Percentiles rank a stretch among this genome's conserved stretches.
These are phyloP conservation scores for Sporothrix mexicana DNA, from an alignment of 2,329 filamentous ascomycete genomes.

Conservation along the genomic window DNA sequence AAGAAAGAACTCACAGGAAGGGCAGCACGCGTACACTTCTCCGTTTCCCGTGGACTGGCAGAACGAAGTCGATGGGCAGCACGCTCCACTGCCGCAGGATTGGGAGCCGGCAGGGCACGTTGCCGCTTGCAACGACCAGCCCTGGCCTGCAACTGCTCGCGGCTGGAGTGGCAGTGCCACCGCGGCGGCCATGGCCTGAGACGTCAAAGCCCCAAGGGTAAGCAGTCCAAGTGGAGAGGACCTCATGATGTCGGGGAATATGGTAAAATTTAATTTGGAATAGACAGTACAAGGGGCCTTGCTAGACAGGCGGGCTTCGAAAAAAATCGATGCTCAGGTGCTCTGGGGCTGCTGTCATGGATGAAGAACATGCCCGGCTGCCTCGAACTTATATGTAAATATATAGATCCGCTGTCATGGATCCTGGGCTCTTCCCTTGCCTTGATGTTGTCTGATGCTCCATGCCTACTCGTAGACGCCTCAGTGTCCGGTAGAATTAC, in stretches of 20 bases:
- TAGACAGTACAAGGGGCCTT: not conserved
- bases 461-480: not conserved
- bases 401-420: not conserved
- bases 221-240: not conserved
- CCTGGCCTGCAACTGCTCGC: conserved; percentile 9
- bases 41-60: conserved; percentile 12
- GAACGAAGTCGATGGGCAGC: conserved; percentile 14
- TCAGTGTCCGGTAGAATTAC: not conserved
- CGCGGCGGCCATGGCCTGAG: not conserved
- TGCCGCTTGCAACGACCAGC: conserved; percentile 10
- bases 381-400: not conserved
- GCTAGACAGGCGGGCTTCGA: not conserved
- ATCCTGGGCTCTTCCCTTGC: not conserved
- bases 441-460: not conserved
- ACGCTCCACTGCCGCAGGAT: conserved; percentile 7
- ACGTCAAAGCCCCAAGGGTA: not conserved
- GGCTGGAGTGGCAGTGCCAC: conserved; percentile 1
- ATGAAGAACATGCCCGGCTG: not conserved
- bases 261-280: not conserved
- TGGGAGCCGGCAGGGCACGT: conserved; percentile 14
- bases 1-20: conserved; percentile 8
- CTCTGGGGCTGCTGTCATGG: not conserved
- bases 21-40: conserved; percentile 12
- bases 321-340: not conserved
- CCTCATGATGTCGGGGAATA: not conserved